Evolutionary conservation across 306 rosid species (phyloP).

Genomic region (Lotus japonicus): DNA sequence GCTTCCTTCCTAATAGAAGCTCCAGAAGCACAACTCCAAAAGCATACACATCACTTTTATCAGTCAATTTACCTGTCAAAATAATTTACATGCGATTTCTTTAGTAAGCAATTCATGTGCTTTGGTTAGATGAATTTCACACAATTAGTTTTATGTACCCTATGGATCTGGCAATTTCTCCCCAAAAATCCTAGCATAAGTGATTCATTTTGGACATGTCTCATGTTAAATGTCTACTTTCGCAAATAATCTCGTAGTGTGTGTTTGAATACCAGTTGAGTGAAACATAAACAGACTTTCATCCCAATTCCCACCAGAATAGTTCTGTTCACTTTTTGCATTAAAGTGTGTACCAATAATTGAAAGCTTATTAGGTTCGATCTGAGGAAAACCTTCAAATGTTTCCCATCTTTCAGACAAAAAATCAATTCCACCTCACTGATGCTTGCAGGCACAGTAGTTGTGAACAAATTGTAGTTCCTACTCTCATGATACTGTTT

Average conservation of each 20-base stretch:
- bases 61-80: slow-evolving; percentile 82
- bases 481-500: not conserved
- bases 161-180: not conserved
- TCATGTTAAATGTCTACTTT: not conserved
- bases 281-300: no score
- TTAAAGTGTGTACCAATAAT: not conserved
- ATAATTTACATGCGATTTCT: not conserved
- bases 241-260: not conserved
- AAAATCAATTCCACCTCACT: slow-evolving; percentile 17
- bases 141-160: not conserved
- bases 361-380: not conserved
- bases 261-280: no score
- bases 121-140: not conserved
- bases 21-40: slow-evolving; percentile 94
- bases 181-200: not conserved
- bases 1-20: slow-evolving; percentile 85
- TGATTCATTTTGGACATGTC: not conserved
- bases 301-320: no score
- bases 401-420: slow-evolving; percentile 26
- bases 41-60: slow-evolving; percentile 95
- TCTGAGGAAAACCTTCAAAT: not conserved
- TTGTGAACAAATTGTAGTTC: slow-evolving; percentile 11
- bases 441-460: slow-evolving; percentile 7
- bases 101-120: not conserved
- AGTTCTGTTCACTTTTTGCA: no score